Evolutionary conservation across 257 asterid genomes (phyloP), one percentile per base, ranked within the genome.

Genomic region (Prunella vulgaris): DNA sequence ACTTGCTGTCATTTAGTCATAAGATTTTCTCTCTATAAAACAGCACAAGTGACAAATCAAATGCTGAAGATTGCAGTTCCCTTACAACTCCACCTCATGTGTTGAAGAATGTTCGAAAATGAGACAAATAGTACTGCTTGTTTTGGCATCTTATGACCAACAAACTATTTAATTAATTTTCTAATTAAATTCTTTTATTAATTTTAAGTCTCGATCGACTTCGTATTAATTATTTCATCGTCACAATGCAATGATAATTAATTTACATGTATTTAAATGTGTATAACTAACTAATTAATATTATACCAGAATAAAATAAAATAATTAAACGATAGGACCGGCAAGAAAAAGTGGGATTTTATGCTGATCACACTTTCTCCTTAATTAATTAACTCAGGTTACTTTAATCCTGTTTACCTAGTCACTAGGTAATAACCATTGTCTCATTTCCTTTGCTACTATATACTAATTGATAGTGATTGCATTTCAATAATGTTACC

Each of bases 391-490:
- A 74, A 76, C 84, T 58, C 33, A 21, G 78, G 76, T 83, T 77
- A 83, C 54, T 75, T 74, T 40, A 51, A 53, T 62, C 73, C 72
- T 74, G 69, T 53, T 74, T 73, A 72, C 77, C 73, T 76, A 69
- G 79, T 73, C 71, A 77, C 74, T 62, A 66, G 69, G 69, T 74
- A 74, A 48, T 66, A 77, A 74, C 72, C 73, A 74, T 76, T 59
- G 72, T 79, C 77, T 77, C 66, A 74, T 53, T n/a, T 70, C 76
- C 33, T 51, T 75, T 70, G 72, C 70, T 63, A 60, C 69, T 76
- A 68, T 78, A 65, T 80, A 27, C 2, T 14, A 14, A 8, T 76
- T 76, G 83, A 79, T 79, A 78, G 77, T 78, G 83, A 86, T 78
- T 76, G 86, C 82, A 67, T 48, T 30, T 54, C 70, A 74, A 74